phyloP scores from a whole-genome alignment of 2,329 filamentous ascomycete genomes.

The Pyrenophora graminea region DNA sequence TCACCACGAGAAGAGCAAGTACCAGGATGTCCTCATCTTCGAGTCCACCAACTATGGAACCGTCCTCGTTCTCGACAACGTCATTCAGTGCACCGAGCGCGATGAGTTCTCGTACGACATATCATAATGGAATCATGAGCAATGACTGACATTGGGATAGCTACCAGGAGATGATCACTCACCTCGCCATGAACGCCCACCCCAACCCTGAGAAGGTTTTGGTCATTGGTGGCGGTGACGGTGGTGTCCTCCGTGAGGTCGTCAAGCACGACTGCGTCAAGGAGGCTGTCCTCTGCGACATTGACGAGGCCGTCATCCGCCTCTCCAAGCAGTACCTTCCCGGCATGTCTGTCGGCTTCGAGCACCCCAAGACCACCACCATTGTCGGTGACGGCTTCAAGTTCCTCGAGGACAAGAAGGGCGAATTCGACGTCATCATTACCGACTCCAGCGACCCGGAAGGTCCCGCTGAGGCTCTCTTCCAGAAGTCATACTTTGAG shows the following conservation, averaged over 20 bases:
- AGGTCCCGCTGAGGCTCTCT: slow-evolving; percentile 91
- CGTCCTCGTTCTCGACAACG: slow-evolving; percentile 96
- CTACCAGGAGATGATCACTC: slow-evolving; percentile 99
- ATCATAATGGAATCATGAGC: background rate
- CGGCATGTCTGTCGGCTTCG: slow-evolving; percentile 88
- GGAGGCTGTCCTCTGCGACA: slow-evolving; percentile 96
- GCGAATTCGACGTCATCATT: slow-evolving; percentile 98
- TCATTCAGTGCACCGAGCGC: slow-evolving; percentile 97
- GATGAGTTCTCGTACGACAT: slow-evolving; percentile 84
- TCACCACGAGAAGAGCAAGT: slow-evolving; percentile 98
- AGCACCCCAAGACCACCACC: slow-evolving; percentile 89
- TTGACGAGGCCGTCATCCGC: slow-evolving; percentile 98
- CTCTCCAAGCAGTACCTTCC: slow-evolving; percentile 98
- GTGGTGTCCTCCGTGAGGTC: slow-evolving; percentile 95
- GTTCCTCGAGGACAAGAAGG: slow-evolving; percentile 95
- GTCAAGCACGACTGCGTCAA: slow-evolving; percentile 98
- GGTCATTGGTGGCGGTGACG: slow-evolving; percentile 96
- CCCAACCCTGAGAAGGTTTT: slow-evolving; percentile 97
- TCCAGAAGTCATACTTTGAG: slow-evolving; percentile 99
- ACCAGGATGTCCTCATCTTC: slow-evolving; percentile 99
- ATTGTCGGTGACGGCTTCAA: slow-evolving; percentile 98
- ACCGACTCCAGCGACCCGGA: slow-evolving; percentile 98
- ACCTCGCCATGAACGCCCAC: slow-evolving; percentile 98
- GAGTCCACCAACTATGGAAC: slow-evolving; percentile 96
- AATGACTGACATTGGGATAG: slow-evolving; percentile 41